Base-by-base conservation (phyloP, 2,329 filamentous ascomycete species). In the Leptographium flavum region DNA sequence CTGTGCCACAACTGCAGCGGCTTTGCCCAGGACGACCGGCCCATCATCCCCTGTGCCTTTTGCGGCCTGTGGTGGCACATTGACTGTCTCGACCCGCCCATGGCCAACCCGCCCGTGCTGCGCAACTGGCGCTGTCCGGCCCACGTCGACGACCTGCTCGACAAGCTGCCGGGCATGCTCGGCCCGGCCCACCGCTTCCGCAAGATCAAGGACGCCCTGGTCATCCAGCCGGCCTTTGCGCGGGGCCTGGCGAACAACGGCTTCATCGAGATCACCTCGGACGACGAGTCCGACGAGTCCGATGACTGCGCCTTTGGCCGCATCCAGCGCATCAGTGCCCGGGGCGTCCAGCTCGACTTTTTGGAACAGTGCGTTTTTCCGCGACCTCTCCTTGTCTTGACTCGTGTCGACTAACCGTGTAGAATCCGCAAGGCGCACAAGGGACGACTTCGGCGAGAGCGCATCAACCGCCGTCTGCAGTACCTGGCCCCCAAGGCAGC, bases 41-140 rank as follows among this genome's bases (percentile, higher is more conserved):
- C 81, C 53, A 87, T 96, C 55, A 82, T 95, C 53, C 79, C 83
- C 39, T 98, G 90, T 66, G 87, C 87, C 61, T 76, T 74, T 56
- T 98, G 90, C 63, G 70, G 76, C 13, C 72, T 86, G 30, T 74
- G 81, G 57, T 98, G 88, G 83, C 92, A 98, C 65, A 69, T 94
- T 43, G 90, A 96, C 62, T 98, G 92, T 63, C 68, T 94, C 15
- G 81, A 93, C 57, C 85, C 87, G 25, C 88, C 90, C 30, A 66
- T 88, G 57, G 79, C 87, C 30, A 78, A 83, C 45, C 83, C 87
- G 33, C 88, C 88, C 11, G 73, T 79, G 42, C 70, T 81, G 43
- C 78, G 81, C 56, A 82, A 79, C 45, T 98, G 87, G 86, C 82
- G 79, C 62, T 98, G 92, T 58, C 90, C 90, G 42, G 79, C 83